These are phyloP conservation scores for Sabuloglossum arenarium DNA, from an alignment of 495 filamentous ascomycete genomes.

Conservation along the genomic window DNA sequence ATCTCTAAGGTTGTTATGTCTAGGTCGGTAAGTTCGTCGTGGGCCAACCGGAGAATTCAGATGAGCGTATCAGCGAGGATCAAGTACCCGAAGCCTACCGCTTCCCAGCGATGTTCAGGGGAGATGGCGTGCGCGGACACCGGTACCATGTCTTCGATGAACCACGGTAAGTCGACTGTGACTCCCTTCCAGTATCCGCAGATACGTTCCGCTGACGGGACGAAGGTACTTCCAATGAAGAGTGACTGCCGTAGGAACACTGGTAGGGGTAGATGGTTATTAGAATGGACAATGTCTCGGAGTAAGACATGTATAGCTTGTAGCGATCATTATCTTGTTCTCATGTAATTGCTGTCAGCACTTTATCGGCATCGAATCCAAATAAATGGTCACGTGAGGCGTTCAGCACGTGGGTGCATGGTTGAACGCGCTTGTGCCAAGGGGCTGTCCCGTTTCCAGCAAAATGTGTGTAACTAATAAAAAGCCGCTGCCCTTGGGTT, in stretches of 20 bases:
- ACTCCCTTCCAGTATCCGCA: background rate
- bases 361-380: too few species aligned
- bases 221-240: background rate
- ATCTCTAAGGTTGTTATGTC: background rate
- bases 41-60: constrained; percentile 41
- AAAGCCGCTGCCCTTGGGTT: too few species aligned
- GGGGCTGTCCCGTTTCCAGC: too few species aligned
- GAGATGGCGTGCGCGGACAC: constrained; percentile 74
- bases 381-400: too few species aligned
- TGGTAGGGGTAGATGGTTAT: background rate
- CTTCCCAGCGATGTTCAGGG: constrained; percentile 78
- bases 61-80: constrained; percentile 39
- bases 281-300: background rate
- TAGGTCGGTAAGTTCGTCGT: constrained; percentile 87
- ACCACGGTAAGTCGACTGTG: constrained; percentile 38
- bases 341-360: too few species aligned
- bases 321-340: too few species aligned
- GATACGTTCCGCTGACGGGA: background rate
- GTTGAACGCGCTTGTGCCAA: too few species aligned
- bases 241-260: background rate
- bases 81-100: constrained; percentile 51
- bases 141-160: constrained; percentile 91
- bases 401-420: too few species aligned
- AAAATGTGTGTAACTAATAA: too few species aligned
- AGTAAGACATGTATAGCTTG: background rate